Evolutionary conservation across 331 rosid species (phyloP), one percentile per base, ranked within the genome.

Genomic region (Telfairia occidentalis): DNA sequence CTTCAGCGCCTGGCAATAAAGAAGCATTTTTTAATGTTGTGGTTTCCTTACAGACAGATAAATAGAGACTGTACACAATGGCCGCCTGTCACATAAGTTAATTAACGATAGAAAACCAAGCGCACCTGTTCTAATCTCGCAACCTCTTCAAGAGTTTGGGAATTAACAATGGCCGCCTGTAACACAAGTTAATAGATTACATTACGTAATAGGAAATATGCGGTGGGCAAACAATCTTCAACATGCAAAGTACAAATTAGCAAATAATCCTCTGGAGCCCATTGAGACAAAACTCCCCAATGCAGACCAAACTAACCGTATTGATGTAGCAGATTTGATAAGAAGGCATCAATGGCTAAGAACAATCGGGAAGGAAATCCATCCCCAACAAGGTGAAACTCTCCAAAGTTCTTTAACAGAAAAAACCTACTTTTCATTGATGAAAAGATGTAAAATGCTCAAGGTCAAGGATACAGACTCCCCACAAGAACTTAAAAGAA

Each of bases 101-200:
- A n/a, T n/a, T n/a, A n/a, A 50, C 24, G 15, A 48, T 67, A 13
- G 49, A 67, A 81, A 87, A 48, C 32, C 35, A 63, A 75, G 78
- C 72, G 21, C 81, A 93, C 98, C 98, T 93, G 85, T 88, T 93
- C 98, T 79, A 93, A 94, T 82, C 98, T 89, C 53, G 98, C 97
- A 78, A 92, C 98, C 85, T 92, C 98, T 84, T 92, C 98, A 71
- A 92, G 96, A 55, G 98, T 93, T 85, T 88, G 96, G 52, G 98
- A 93, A 73, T 88, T 93, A 83, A 93, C 98, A 73, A 93, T 93
- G 79, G 98, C 98, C 81, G 98, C 98, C 98, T 93, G 89, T 84
- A 81, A 24, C 21, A 21, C 9, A 32, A 26, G 37, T 45, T 3
- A 15, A 45, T 42, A 7, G 18, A 70, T 70, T 26, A 28, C 1